Percentiles rank a stretch among this genome's conserved stretches.
phyloP scores from a whole-genome alignment of 2,329 filamentous ascomycete genomes.

The Cytospora chrysosperma region DNA sequence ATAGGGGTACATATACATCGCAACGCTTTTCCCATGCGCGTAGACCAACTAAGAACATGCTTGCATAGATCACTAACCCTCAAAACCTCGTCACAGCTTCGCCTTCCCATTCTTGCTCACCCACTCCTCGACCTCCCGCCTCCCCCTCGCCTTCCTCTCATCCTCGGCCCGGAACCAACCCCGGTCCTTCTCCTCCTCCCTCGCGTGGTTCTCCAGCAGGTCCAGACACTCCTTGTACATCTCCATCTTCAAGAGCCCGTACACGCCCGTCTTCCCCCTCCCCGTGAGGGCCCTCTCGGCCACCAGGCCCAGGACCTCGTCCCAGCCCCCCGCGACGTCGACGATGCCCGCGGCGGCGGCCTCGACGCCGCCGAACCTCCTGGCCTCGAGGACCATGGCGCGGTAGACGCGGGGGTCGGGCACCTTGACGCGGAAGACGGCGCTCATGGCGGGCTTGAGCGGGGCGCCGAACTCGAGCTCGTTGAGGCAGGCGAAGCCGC shows the following conservation, averaged over 20 bases:
- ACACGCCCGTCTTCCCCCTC: constrained; percentile 65
- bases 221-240: constrained; percentile 68
- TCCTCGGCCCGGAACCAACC: constrained; percentile 40
- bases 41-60: no score
- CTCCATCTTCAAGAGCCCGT: constrained; percentile 70
- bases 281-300: constrained; percentile 55
- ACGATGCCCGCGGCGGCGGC: constrained; percentile 67
- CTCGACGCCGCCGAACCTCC: constrained; percentile 61
- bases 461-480: constrained; percentile 78
- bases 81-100: constrained; percentile 36
- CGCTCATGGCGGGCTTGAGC: constrained; percentile 71
- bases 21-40: no score
- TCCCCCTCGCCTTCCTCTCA: constrained; percentile 43
- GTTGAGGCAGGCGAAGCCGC: constrained; percentile 77
- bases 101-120: constrained; percentile 43
- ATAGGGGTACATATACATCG: no score
- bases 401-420: constrained; percentile 53
- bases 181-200: constrained; percentile 50
- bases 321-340: constrained; percentile 64
- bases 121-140: constrained; percentile 49
- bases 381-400: constrained; percentile 69
- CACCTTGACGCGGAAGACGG: constrained; percentile 72
- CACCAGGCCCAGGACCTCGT: constrained; percentile 62
- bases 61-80: background rate
- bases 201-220: constrained; percentile 52